Conservation (phyloP, 805 yeast species). For the Starmerella stellata region DNA sequence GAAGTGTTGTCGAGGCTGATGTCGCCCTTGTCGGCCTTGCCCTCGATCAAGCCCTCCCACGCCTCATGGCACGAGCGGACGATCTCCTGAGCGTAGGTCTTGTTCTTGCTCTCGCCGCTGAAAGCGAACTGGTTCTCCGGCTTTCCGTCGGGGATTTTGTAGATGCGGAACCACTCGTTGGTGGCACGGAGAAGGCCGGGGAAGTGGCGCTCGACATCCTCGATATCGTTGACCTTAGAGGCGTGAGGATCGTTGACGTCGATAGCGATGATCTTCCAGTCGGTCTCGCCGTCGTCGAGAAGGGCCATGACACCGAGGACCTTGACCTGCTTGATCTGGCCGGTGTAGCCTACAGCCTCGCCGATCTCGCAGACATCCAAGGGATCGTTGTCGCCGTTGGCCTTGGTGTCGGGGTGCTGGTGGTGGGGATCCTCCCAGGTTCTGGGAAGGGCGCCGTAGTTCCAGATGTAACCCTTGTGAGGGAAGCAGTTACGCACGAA, state of each 20-base stretch:
- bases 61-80: slow-evolving; percentile 68
- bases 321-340: slow-evolving; percentile 72
- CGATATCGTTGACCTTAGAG: slow-evolving; percentile 66
- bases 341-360: slow-evolving; percentile 35
- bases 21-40: slow-evolving; percentile 45
- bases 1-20: slow-evolving; percentile 65
- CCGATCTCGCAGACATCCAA: slow-evolving; percentile 89
- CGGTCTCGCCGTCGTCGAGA: slow-evolving; percentile 93
- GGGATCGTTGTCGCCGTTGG: slow-evolving; percentile 84
- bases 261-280: slow-evolving; percentile 89
- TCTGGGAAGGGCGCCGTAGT: slow-evolving; percentile 97
- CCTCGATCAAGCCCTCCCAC: slow-evolving; percentile 59
- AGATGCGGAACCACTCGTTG: slow-evolving; percentile 94
- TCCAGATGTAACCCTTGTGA: slow-evolving; percentile 94
- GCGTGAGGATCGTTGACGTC: slow-evolving; percentile 82
- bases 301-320: slow-evolving; percentile 88
- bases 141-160: slow-evolving; percentile 96
- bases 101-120: slow-evolving; percentile 80
- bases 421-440: slow-evolving; percentile 94
- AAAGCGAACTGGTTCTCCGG: slow-evolving; percentile 94
- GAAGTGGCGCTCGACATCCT: slow-evolving; percentile 73
- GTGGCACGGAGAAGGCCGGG: slow-evolving; percentile 91
- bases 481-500: slow-evolving; percentile 97
- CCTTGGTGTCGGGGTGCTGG: slow-evolving; percentile 29
- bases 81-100: slow-evolving; percentile 68